phyloP scores from a whole-genome alignment of 345 rosid genomes.

The Populus euphratica region DNA sequence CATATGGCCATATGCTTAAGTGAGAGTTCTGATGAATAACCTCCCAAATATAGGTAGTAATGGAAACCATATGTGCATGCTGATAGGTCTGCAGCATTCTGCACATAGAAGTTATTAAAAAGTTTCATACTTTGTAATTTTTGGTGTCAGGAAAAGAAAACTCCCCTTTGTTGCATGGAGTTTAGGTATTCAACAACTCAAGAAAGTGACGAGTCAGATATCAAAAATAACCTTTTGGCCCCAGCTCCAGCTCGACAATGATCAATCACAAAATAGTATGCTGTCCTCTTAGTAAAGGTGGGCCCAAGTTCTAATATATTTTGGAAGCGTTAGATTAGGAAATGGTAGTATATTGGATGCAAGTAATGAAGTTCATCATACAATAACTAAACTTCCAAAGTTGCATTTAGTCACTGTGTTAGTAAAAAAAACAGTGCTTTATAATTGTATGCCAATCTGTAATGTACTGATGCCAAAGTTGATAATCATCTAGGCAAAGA shows the following conservation, averaged over 20 bases:
- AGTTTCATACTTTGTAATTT: no score
- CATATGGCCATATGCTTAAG: no score
- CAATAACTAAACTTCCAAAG: neutral
- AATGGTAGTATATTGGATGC: neutral
- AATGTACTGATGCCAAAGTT: conserved; percentile 1
- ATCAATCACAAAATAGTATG: neutral
- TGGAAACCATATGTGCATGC: no score
- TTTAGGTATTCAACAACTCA: neutral
- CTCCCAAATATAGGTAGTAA: no score
- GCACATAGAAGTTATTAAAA: no score
- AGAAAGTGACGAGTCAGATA: no score
- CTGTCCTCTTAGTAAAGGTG: neutral
- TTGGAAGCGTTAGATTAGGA: neutral
- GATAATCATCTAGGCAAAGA: neutral
- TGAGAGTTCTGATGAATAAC: no score
- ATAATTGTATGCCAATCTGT: neutral
- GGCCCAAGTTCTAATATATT: neutral
- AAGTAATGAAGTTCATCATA: neutral
- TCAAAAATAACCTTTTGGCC: neutral
- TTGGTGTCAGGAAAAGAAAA: no score
- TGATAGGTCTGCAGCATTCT: no score
- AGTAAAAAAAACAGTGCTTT: neutral
- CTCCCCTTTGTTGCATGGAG: neutral
- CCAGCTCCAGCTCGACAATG: neutral
- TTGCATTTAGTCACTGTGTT: neutral